phyloP scores from a whole-genome alignment of 75 land plant genomes.

The Larix kaempferi region DNA sequence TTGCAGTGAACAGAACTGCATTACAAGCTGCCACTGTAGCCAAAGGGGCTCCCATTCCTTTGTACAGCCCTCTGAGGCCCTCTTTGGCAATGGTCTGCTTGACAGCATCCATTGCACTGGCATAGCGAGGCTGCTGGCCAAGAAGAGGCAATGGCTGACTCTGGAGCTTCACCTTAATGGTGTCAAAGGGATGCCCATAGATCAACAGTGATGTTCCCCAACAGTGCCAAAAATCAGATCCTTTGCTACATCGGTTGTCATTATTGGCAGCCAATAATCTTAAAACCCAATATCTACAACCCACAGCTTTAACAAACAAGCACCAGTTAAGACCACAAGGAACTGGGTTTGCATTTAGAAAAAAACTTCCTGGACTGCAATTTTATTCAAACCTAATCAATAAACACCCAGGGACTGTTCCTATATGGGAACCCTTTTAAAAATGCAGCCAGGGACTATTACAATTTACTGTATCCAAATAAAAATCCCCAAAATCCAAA shows the following conservation, averaged over 20 bases:
- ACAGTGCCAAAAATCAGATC: conserved; percentile 37
- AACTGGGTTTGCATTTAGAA: no score
- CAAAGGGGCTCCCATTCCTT: conserved; percentile 60
- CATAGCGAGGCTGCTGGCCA: conserved; percentile 21
- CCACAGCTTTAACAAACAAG: no score
- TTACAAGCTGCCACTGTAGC: no score
- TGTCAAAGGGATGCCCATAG: conserved; percentile 53
- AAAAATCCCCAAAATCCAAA: no score
- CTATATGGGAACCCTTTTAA: no score
- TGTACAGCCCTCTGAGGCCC: conserved; percentile 42
- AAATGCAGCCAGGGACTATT: no score
- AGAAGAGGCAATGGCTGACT: conserved; percentile 32
- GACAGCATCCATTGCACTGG: conserved; percentile 47
- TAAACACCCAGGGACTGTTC: no score
- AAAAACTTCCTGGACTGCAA: no score
- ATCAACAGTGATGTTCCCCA: conserved; percentile 46
- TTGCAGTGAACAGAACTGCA: no score
- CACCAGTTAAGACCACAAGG: no score
- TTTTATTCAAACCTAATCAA: no score
- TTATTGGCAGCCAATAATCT: neutral
- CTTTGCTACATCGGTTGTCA: conserved; percentile 25
- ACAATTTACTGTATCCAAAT: no score
- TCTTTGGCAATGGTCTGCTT: conserved; percentile 30
- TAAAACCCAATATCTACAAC: neutral
- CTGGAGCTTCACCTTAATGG: conserved; percentile 52